Base-by-base conservation (phyloP, 805 yeast genomes). In the Kodamaea restingae region DNA sequence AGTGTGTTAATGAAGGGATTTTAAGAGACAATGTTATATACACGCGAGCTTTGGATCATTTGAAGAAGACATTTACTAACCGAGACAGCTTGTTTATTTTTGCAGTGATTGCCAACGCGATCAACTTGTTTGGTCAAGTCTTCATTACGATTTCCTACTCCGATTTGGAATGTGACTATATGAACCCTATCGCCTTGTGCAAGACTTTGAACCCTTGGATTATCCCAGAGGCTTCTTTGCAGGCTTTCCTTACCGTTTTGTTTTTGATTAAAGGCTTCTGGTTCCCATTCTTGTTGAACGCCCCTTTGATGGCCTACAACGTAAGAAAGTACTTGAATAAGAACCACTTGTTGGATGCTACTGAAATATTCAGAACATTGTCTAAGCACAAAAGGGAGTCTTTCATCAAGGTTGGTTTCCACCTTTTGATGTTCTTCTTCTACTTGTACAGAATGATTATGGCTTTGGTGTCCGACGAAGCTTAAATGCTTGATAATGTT, bases 171-270 rank as follows among this genome's bases (percentile, higher is more conserved):
- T 81, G 90, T 57, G 98, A 93, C 65, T 93, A 91, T 73, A 90
- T 91, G 69, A 93, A 91, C 64, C 98, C 98, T 41, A 88, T 91
- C 60, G 98, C 91, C 67, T 75, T 93, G 53, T 93, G 98, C 70
- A 87, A 87, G 69, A 83, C 86, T 56, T 78, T 93, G 60, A 93
- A 93, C 73, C 81, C 84, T 52, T 81, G 86, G 67, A 81, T 91
- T 52, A 71, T 84, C 29, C 97, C 97, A 35, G 98, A 93, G 66
- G 96, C 95, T 18, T 81, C 73, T 3, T 65, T 86, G 42, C 97
- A 91, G 55, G 93, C 75, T 2, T 68, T 81, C 42, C 60, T 88
- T 48, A 74, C 95, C 5, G 43, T 73, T 3, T 64, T 86, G 48
- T 83, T 91, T 60, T 70, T 93, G 51, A 59, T 91, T 47, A 85